Base-by-base conservation (phyloP, 2,329 filamentous ascomycete genomes). In the Diaporthe sp. region DNA sequence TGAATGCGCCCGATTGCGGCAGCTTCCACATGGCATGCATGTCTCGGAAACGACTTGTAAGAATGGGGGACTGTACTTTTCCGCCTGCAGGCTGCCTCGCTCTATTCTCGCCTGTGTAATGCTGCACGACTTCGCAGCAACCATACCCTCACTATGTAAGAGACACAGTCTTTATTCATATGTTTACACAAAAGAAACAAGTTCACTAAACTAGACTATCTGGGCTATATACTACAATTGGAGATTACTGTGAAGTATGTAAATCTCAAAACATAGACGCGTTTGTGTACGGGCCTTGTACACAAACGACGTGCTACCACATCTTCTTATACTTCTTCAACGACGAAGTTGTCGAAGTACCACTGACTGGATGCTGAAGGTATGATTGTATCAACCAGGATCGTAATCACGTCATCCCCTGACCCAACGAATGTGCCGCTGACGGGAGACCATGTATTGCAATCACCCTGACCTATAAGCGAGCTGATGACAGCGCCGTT, bases 361-460 rank as follows among this genome's bases (percentile, higher is more conserved):
- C 25, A 65, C 25, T 49, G 61, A 22, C 34, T 49, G 22, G 7
- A n/a, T 17, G 5, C 25, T 4, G 7, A 4, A 61, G 7, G 8
- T 3, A 9, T 1, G 28, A 4, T 1, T 22, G 61, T 15, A 34
- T 0, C 5, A 12, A 15, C 1, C 8, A 4, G 8, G 1, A 49
- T 22, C 12, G 3, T 12, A 3, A 65, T 47, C 25, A 8, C 1
- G 42, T 49, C 39, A n/a, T n/a, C 2, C 3, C 61, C 42, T 6
- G 13, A 20, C 28, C 9, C 61, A 12, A 5, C 8, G 22, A 47
- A 65, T 2, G 17, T 63, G 15, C 13, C 8, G 6, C 3, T 12
- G 37, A 1, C 17, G 37, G 22, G 3, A 9, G 17, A 2, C 58
- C 58, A 61, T 15, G 57, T 60, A 1, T n/a, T 17, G 10, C 57